Evolutionary conservation across 768 basidiomycete species (phyloP), one percentile per base, ranked within the genome.

Genomic region (Rhizopogon sp.): DNA sequence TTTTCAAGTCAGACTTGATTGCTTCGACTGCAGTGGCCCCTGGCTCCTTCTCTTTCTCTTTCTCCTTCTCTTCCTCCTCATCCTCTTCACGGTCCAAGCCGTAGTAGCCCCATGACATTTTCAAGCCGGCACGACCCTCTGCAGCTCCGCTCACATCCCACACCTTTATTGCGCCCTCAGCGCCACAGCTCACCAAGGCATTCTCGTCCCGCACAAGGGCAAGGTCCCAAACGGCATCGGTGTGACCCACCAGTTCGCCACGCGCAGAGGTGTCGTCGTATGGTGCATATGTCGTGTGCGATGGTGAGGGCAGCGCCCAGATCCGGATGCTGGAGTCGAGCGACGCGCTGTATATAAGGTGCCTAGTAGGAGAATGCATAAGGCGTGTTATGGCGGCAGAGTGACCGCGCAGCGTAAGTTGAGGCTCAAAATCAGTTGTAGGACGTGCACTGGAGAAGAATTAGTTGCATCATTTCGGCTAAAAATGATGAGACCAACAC

Each of bases 221-320:
- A 50, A 98, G 75, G 66, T 94, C 97, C 97, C 97, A 99, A 25
- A 98, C 89, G 5, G 93, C 93, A 66, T 99, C 95, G 5, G 93
- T 92, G 68, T 97, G 93, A 3, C 95, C 93, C 31, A 95, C 84
- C 29, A 98, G 79, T 60, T 88, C 85, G 35, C 88, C 88, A 39
- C 88, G 80, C 29, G 84, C 79, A 4, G 87, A 79, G 0, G 84
- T 84, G 47, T 89, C 80, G 62, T 98, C 94, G 67, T 90, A 93
- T 0, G 93, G 87, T 1, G 90, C 89, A 70, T 98, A 99, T 14
- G 94, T 92, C 51, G 92, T 90, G 70, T 93, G 89, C 37, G 83
- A 77, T 3, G 80, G 72, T 7, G 80, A 61, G 7, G 96, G 94
- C 35, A 95, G 73, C 8, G 83, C 82, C 96, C 95, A 98, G 20